These are phyloP conservation scores for Misopates orontium DNA, from an alignment of 257 asterid genomes.

Conservation along the genomic window DNA sequence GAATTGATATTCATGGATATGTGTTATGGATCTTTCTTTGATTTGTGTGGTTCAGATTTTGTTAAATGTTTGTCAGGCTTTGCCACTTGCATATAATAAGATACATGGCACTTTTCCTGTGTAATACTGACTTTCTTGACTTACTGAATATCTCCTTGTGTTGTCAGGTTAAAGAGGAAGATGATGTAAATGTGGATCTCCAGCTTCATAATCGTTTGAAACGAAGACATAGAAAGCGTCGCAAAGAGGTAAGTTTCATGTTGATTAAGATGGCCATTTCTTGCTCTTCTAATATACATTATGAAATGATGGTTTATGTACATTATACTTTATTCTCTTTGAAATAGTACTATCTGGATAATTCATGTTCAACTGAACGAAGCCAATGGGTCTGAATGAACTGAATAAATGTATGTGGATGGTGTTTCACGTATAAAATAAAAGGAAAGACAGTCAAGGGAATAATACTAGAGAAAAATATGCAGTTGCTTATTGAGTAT, in stretches of 20 bases:
- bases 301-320: conserved; percentile 10
- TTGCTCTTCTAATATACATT: too few species aligned
- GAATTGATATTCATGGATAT: neutral
- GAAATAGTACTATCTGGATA: conserved; percentile 8
- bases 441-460: neutral
- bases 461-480: too few species aligned
- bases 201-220: conserved; percentile 72
- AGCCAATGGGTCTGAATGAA: conserved; percentile 17
- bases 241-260: conserved; percentile 52
- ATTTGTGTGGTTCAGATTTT: too few species aligned
- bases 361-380: conserved; percentile 10
- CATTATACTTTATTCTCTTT: conserved; percentile 2
- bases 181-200: conserved; percentile 64
- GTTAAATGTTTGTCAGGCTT: too few species aligned
- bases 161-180: conserved; percentile 94
- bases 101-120: too few species aligned
- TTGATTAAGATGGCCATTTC: too few species aligned
- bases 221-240: conserved; percentile 58
- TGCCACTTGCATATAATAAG: too few species aligned
- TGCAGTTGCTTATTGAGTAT: neutral
- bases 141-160: conserved; percentile 14
- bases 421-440: neutral
- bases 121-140: too few species aligned
- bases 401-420: neutral
- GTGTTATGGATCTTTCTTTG: too few species aligned